Evolutionary conservation across 371 early-diverging fungal species (phyloP), one percentile per base, ranked within the genome.

Genomic region (Lichtheimia corymbifera): DNA sequence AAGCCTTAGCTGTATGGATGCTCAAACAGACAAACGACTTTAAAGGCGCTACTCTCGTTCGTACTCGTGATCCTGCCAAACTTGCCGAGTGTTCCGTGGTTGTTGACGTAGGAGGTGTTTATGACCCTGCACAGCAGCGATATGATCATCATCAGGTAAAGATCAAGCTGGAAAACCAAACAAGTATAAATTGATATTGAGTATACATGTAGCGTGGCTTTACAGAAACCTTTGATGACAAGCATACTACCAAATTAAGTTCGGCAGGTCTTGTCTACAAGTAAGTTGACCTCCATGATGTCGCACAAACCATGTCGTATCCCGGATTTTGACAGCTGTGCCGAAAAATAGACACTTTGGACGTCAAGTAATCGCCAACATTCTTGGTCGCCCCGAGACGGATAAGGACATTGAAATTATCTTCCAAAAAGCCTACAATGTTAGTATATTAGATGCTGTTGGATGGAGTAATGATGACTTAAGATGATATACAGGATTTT

Each of bases 41-140:
- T 75, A 75, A 72, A 56, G 87, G 82, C 28, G 88, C 93, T 56
- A 83, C 76, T 25, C 74, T 98, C 27, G 79, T 94, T 40, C 89
- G 99, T 55, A 91, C 96, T 25, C 92, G 98, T 67, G 98, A 98
- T 66, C 77, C 91, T 2, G 82, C 77, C 9, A 83, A 90, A 35
- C 78, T 98, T 50, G 87, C 79, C 13, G 83, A 83, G 20, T 95
- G 93, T 61, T 94, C 94, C 65, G 86, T 97, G 59, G 93, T 99
- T 20, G 97, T 97, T 14, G 99, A 99, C 72, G 99, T 99, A 5
- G 99, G 99, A 49, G 96, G 94, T 51, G 93, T 89, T 20, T 99
- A 96, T 76, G 92, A 93, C 76, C 94, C 91, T 49, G 76, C 73
- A 30, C 76, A 70, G 27, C 76, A 86, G 57, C 83, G 93, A 50